Conservation (phyloP, 2,329 filamentous ascomycete genomes). For the Xylariaceae sp. region DNA sequence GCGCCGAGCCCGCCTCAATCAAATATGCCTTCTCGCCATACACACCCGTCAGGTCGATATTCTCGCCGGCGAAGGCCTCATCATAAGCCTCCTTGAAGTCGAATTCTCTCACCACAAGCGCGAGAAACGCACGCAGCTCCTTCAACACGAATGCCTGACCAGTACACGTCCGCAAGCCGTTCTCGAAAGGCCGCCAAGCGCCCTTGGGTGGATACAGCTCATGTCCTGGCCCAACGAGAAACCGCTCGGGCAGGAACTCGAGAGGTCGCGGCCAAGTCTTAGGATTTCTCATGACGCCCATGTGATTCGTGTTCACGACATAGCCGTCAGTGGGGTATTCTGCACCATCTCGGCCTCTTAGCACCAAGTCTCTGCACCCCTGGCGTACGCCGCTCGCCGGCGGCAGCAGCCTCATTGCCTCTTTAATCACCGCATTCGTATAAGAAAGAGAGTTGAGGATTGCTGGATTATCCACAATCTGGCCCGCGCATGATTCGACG, state of each 20-base stretch:
- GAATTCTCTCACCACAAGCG: constrained; percentile 25
- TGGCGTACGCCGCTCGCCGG: constrained; percentile 43
- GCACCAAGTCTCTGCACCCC: constrained; percentile 35
- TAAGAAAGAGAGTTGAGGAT: constrained; percentile 50
- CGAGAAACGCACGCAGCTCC: constrained; percentile 26
- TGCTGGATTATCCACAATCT: constrained; percentile 39
- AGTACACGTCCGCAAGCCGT: constrained; percentile 52
- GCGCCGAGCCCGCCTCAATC: constrained; percentile 25
- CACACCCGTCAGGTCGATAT: constrained; percentile 24
- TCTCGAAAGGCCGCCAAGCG: constrained; percentile 54
- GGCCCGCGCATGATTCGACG: constrained; percentile 33
- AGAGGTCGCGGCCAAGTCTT: constrained; percentile 39
- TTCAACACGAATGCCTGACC: constrained; percentile 42
- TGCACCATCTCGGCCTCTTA: constrained; percentile 40
- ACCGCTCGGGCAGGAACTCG: constrained; percentile 48
- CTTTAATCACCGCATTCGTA: constrained; percentile 52
- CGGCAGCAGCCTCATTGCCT: constrained; percentile 51
- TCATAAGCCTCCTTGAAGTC: constrained; percentile 27
- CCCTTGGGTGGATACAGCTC: constrained; percentile 35
- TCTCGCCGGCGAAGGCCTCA: constrained; percentile 22
- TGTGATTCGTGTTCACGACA: constrained; percentile 38
- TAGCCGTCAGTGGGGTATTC: constrained; percentile 43
- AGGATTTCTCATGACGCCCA: constrained; percentile 36
- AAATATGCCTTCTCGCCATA: constrained; percentile 25
- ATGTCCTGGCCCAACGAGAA: constrained; percentile 33